phyloP scores from a whole-genome alignment of 441 rosid genomes.

The Macaranga tanarius region DNA sequence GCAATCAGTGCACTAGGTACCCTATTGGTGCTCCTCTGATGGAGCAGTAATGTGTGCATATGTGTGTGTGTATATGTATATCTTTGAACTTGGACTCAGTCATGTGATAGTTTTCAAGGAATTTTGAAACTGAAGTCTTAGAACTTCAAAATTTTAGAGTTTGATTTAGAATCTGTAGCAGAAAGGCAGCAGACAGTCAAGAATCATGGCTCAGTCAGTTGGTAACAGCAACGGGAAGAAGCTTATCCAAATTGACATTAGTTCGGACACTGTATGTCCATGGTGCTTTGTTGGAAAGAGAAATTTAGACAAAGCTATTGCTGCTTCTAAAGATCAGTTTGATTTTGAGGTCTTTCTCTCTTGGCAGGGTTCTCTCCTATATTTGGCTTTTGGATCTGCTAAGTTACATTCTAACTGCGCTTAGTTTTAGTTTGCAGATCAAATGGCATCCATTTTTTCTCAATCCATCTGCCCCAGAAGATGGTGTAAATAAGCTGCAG shows the following conservation, averaged over 20 bases:
- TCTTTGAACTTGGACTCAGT: background rate
- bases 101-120: no score
- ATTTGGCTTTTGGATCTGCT: background rate
- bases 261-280: conserved; percentile 83
- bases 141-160: background rate
- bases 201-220: conserved; percentile 52
- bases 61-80: background rate
- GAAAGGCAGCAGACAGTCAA: conserved; percentile 27
- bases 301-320: conserved; percentile 79
- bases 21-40: background rate
- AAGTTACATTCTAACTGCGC: background rate
- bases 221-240: conserved; percentile 49
- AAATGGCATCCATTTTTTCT: conserved; percentile 73
- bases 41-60: no score
- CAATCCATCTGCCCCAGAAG: conserved; percentile 71
- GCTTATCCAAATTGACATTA: conserved; percentile 59
- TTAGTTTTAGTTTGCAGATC: conserved; percentile 39
- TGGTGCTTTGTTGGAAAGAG: conserved; percentile 89
- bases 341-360: conserved; percentile 54
- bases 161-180: conserved; percentile 17
- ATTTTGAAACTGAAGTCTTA: no score
- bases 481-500: conserved; percentile 69
- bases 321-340: conserved; percentile 55
- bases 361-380: conserved; percentile 6
- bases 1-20: background rate